Evolutionary conservation across 371 early-diverging fungal species (phyloP), one percentile per base, ranked within the genome.

Genomic region (Apophysomyces elegans): DNA sequence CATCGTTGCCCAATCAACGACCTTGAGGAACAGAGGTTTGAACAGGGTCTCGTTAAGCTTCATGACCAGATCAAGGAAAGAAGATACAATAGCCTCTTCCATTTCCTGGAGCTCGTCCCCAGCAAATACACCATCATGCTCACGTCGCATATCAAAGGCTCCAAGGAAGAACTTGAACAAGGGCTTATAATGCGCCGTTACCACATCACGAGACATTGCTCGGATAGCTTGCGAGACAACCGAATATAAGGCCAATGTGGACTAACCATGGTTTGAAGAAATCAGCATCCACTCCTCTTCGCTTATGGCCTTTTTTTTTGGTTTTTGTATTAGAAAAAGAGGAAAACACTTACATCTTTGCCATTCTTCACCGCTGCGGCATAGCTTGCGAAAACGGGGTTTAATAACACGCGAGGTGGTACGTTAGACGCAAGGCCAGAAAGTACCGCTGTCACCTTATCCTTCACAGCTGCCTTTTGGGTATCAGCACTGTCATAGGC

Each of bases 1-100:
- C 60, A 84, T 77, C 5, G 89, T 91, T 4, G 95, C 94, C 98
- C 98, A 98, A 56, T 95, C 94, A 45, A 93, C 83, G 18, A 93
- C 72, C 80, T 92, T 92, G 68, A 95, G 84, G 85, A 92, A 96
- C 72, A 97, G 69, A 7, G 97, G 97, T 71, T 91, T 93, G 93
- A 98, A 98, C 62, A 92, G 76, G 4, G 89, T 90, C 74, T 97
- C 99, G 78, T 95, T 96, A 70, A 97, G 78, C 82, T 93, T 93
- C 87, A 96, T 86, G 7, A 94, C 91, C 60, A 95, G 68, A 59
- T 88, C 85, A 76, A 93, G 73, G 70, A 96, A 93, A 8, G 94
- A 86, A 9, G 80, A 72, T 37, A 96, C 84, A 37, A 90, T 77
- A 1, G 86, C 67, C 21, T 79, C 75, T 76, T 96, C 96, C 13